Conservation (phyloP, 1,284 basidiomycete genomes). For the Cutaneotrichosporon sp. region DNA sequence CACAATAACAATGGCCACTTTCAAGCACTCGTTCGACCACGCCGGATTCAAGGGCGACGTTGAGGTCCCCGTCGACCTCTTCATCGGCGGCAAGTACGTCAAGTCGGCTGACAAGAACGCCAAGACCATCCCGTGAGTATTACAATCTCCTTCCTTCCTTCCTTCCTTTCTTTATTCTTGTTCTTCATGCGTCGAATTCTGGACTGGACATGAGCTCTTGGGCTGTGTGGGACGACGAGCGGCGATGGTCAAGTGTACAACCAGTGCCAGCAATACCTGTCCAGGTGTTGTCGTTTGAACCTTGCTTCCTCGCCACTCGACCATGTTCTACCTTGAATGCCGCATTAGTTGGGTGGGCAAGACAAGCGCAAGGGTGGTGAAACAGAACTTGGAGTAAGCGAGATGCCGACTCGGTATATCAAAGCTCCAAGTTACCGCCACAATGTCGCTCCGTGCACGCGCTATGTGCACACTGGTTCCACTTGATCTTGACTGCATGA, state of each 20-base stretch:
- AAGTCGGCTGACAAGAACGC: conserved; percentile 62
- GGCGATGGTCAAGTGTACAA: too few species aligned
- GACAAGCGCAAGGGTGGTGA: not conserved
- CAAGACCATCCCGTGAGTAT: conserved; percentile 49
- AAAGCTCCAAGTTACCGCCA: not conserved
- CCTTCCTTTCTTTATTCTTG: not conserved
- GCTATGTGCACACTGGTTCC: too few species aligned
- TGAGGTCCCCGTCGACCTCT: conserved; percentile 70
- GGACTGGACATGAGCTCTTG: too few species aligned
- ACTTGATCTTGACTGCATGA: too few species aligned
- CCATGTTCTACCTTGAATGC: too few species aligned
- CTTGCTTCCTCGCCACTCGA: not conserved
- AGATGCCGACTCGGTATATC: not conserved
- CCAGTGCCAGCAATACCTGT: too few species aligned
- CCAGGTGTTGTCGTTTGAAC: not conserved
- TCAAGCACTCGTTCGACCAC: conserved; percentile 64
- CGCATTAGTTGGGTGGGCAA: not conserved
- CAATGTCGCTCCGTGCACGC: not conserved
- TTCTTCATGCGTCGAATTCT: not conserved
- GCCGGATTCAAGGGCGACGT: conserved; percentile 67
- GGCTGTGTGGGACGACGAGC: too few species aligned
- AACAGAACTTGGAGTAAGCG: too few species aligned
- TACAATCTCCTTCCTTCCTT: not conserved
- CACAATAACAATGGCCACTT: conserved; percentile 36
- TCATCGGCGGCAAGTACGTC: conserved; percentile 76